A percentile compares a stretch with the other conserved stretches of the same genome.
Conservation (phyloP, 148 eudicot genomes). For the Arbutus unedo region DNA sequence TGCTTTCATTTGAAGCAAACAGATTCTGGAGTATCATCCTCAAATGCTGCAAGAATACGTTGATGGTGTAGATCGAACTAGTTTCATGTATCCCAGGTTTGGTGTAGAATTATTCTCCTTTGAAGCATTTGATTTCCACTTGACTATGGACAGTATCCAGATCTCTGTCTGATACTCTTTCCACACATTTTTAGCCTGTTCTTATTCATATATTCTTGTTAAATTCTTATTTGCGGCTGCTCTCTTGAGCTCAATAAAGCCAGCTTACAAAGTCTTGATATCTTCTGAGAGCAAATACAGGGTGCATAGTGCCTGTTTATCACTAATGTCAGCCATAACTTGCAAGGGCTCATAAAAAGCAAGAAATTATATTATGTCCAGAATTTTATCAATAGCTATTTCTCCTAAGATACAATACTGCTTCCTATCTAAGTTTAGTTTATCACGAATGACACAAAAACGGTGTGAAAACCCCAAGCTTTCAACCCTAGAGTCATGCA, state of each 20-base stretch:
- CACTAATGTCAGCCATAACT: neutral
- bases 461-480: neutral
- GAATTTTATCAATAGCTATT: neutral
- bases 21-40: slow-evolving; percentile 95
- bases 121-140: neutral
- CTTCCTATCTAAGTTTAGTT: neutral
- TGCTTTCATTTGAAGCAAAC: slow-evolving; percentile 39
- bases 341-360: neutral
- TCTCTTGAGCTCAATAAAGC: neutral
- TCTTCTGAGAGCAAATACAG: neutral
- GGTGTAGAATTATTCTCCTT: neutral
- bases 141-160: neutral
- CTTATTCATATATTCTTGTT: neutral
- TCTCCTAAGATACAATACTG: neutral
- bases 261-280: neutral
- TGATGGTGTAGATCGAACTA: slow-evolving; percentile 65
- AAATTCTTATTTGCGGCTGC: neutral
- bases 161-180: neutral
- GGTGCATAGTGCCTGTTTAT: neutral
- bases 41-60: slow-evolving; percentile 89
- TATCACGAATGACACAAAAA: neutral
- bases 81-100: slow-evolving; percentile 95
- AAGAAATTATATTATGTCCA: neutral
- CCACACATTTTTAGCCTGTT: neutral
- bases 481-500: neutral